Conservation (phyloP, 257 asterid species). For the Solanum lycopersicoides region DNA sequence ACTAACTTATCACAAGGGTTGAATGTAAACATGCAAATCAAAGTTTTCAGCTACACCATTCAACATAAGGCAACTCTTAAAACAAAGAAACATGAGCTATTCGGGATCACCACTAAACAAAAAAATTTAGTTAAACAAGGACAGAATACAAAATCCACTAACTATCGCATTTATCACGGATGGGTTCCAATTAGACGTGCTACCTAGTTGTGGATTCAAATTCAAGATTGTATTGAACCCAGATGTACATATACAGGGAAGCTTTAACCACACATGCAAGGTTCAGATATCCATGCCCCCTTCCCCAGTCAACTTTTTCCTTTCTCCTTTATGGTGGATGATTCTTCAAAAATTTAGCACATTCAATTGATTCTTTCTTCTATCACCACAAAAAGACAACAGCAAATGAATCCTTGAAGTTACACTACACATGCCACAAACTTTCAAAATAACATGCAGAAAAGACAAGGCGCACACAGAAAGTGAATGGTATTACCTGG, state of each 20-base stretch:
- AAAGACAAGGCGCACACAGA: not conserved
- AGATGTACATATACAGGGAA: not conserved
- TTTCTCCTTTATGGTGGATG: not conserved
- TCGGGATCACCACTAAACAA: not conserved
- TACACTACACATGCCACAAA: not conserved
- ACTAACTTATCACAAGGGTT: not conserved
- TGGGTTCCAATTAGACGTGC: not conserved
- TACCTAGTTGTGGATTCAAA: not conserved
- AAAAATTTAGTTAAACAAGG: not conserved
- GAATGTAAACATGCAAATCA: not conserved
- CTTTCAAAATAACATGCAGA: not conserved
- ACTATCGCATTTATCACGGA: not conserved
- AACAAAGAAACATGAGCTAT: not conserved
- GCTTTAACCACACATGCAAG: not conserved
- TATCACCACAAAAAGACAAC: not conserved
- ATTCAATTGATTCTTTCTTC: not conserved
- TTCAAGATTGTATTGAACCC: not conserved
- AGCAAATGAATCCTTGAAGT: not conserved
- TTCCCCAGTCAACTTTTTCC: not conserved
- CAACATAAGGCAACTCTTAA: not conserved
- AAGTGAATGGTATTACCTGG: slow-evolving; percentile 36
- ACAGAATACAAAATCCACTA: not conserved
- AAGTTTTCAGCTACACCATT: not conserved
- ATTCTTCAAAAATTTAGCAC: not conserved
- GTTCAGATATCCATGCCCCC: not conserved